Base-by-base conservation (phyloP, 1,284 basidiomycete genomes). In the Amylostereum areolatum region DNA sequence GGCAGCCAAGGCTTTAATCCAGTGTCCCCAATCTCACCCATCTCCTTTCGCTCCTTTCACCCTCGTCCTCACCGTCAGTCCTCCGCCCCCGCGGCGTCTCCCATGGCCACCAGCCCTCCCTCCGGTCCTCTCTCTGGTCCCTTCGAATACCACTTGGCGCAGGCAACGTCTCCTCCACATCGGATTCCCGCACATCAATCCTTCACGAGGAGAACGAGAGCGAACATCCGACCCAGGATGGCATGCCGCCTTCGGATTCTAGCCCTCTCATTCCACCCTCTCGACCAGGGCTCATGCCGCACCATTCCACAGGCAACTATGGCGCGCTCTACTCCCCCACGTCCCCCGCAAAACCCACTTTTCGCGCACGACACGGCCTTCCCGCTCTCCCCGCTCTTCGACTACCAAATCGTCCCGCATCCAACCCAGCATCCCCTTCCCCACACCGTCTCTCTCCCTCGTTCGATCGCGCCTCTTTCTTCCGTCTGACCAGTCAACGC, bases 101-200 rank as follows among this genome's bases (percentile, higher is more conserved):
- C n/a, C 9, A 35, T 8, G 10, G 32, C 28, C 37, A 47, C 45
- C 11, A 55, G 56, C 12, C 46, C 42, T 7, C 64, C 61, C 4
- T 58, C 60, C 1, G 66, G 66, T 1, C 66, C 66, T 24, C 57
- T 66, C 34, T 66, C 66, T 46, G 65, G 65, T 3, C 68, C 68
- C 68, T 0, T 69, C 68, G 3, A 58, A 59, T 42, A 77, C 74
- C 2, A 67, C 68, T 25, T 77, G 74, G 74, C 71, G 80, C 44
- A 72, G 79, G 9, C 66, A 78, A 57, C 69, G 78, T 33, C 66
- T 82, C 12, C 65, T 78, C 12, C 68, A 71, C 33, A 75, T 81
- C 18, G 78, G 77, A n/a, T n/a, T 35, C 71, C 7, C 41, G 25
- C 41, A 28, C 41, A 11, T 43, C 41, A 5, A 43, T 43, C 7